These are phyloP conservation scores for Zygosaccharomyces pseudobailii DNA, from an alignment of 1,139 yeast genomes.

Conservation along the genomic window DNA sequence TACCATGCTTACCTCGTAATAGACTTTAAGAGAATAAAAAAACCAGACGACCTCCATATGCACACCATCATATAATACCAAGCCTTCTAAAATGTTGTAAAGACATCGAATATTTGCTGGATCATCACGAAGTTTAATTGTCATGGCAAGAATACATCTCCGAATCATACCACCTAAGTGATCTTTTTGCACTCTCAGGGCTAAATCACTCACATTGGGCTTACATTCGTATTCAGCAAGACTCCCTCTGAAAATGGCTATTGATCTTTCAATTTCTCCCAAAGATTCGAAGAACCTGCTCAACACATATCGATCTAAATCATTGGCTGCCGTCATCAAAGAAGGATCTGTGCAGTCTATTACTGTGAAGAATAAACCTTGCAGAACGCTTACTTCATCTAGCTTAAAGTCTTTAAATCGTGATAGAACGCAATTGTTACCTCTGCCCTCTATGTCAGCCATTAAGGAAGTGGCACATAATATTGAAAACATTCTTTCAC, in stretches of 20 bases:
- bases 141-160: constrained; percentile 19
- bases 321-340: constrained; percentile 8
- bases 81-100: constrained; percentile 17
- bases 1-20: neutral
- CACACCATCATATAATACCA: constrained; percentile 19
- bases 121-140: constrained; percentile 17
- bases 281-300: constrained; percentile 16
- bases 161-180: constrained; percentile 17
- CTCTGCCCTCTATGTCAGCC: neutral
- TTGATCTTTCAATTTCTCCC: constrained; percentile 19
- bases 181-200: constrained; percentile 10
- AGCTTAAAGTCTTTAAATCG: constrained; percentile 1
- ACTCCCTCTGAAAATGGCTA: constrained; percentile 18
- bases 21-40: constrained; percentile 11
- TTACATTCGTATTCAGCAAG: constrained; percentile 14
- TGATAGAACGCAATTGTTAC: neutral
- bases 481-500: constrained; percentile 15
- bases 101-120: constrained; percentile 11
- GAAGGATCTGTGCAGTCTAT: constrained; percentile 7
- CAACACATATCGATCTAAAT: constrained; percentile 15
- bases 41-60: constrained; percentile 12
- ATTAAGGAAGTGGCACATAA: constrained; percentile 11
- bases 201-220: constrained; percentile 5
- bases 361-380: constrained; percentile 6
- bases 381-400: constrained; percentile 6